Conservation (phyloP, 78 protist species). For the Dictyostelium purpureum region DNA sequence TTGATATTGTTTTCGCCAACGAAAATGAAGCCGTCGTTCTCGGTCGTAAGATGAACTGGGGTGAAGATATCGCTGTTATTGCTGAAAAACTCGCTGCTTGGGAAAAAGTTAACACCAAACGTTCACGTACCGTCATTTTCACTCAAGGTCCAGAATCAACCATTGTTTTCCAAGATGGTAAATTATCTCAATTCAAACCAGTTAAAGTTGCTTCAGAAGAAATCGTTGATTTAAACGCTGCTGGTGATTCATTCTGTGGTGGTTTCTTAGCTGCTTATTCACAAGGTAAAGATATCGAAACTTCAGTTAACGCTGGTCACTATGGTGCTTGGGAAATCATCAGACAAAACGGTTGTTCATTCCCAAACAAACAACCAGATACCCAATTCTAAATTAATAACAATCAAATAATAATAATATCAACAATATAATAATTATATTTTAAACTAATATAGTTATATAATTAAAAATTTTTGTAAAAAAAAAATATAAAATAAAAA, state of each 20-base stretch:
- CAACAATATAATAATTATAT: too few species aligned
- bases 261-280: slow-evolving; percentile 94
- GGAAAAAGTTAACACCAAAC: slow-evolving; percentile 81
- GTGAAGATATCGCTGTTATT: slow-evolving; percentile 79
- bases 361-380: too few species aligned
- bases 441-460: too few species aligned
- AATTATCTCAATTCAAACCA: slow-evolving; percentile 67
- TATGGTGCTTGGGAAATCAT: slow-evolving; percentile 91
- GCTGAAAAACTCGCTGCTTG: slow-evolving; percentile 82
- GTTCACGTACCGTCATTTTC: slow-evolving; percentile 93
- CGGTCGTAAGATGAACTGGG: slow-evolving; percentile 80
- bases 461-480: too few species aligned
- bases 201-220: slow-evolving; percentile 52
- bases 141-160: slow-evolving; percentile 95
- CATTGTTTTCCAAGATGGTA: slow-evolving; percentile 84
- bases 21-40: slow-evolving; percentile 93
- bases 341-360: slow-evolving; percentile 89
- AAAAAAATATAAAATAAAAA: too few species aligned
- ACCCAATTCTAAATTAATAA: too few species aligned
- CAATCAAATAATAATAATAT: too few species aligned
- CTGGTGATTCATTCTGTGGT: slow-evolving; percentile 98
- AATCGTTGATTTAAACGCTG: slow-evolving; percentile 98
- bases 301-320: slow-evolving; percentile 92
- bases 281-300: slow-evolving; percentile 42
- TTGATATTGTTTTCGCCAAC: slow-evolving; percentile 95